These are phyloP conservation scores for Cicer judaicum DNA, from an alignment of 306 rosid species.

Conservation along the genomic window DNA sequence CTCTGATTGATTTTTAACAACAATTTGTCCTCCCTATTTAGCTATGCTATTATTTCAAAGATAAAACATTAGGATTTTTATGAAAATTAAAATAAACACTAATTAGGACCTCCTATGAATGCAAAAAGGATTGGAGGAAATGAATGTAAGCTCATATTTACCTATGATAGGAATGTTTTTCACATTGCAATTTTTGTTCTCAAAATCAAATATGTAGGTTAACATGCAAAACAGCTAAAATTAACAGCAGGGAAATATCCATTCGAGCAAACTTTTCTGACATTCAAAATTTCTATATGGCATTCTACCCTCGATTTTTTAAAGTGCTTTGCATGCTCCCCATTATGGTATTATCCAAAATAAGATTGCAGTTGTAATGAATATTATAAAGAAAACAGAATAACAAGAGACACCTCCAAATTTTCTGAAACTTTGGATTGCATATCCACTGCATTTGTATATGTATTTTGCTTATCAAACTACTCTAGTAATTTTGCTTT, in stretches of 20 bases:
- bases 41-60: neutral
- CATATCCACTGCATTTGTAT: constrained; percentile 27
- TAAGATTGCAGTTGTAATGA: constrained; percentile 18
- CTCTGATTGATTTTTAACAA: neutral
- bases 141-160: constrained; percentile 28
- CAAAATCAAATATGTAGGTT: constrained; percentile 21
- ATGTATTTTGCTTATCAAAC: constrained; percentile 25
- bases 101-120: constrained; percentile 3
- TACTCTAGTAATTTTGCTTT: constrained; percentile 38
- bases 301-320: neutral
- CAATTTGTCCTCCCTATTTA: constrained; percentile 3
- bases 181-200: constrained; percentile 2
- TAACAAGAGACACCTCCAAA: constrained; percentile 17
- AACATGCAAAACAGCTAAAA: constrained; percentile 20
- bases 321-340: constrained; percentile 13
- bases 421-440: constrained; percentile 28
- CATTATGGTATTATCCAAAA: constrained; percentile 18
- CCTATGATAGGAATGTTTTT: constrained; percentile 4
- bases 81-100: neutral
- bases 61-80: constrained; percentile 9
- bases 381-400: constrained; percentile 19
- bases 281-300: neutral
- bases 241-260: constrained; percentile 11
- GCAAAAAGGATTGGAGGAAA: constrained; percentile 30
- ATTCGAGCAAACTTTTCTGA: constrained; percentile 13